Conservation (phyloP, 2,329 filamentous ascomycete species). For the Hypoxylon sp. region DNA sequence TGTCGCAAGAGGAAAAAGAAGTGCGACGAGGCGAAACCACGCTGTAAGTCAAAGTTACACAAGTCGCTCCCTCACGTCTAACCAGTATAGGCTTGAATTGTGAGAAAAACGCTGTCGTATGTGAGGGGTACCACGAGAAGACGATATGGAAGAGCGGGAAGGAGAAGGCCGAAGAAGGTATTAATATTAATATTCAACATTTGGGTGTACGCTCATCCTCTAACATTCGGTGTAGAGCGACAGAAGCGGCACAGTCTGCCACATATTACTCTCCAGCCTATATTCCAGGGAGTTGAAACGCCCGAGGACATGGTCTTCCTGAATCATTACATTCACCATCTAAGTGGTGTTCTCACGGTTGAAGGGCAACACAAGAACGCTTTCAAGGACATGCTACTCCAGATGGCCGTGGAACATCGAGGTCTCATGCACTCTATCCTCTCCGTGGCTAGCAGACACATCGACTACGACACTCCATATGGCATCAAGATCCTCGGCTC, state of each 20-base stretch:
- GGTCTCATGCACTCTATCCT: constrained; percentile 93
- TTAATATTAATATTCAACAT: constrained; percentile 49
- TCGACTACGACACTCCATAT: constrained; percentile 70
- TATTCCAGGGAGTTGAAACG: constrained; percentile 86
- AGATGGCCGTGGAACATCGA: constrained; percentile 82
- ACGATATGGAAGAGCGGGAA: constrained; percentile 89
- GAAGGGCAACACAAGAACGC: constrained; percentile 85
- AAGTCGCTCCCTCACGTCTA: constrained; percentile 43
- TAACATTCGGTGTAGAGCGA: constrained; percentile 58
- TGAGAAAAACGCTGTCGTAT: constrained; percentile 92
- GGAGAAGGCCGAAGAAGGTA: constrained; percentile 78
- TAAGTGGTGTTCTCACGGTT: constrained; percentile 85
- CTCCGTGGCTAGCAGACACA: constrained; percentile 83
- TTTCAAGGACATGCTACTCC: constrained; percentile 85
- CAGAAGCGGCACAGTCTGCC: constrained; percentile 63
- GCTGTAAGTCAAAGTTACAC: constrained; percentile 63
- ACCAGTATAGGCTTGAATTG: constrained; percentile 78
- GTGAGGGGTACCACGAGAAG: constrained; percentile 89
- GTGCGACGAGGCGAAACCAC: constrained; percentile 76
- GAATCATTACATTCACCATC: constrained; percentile 82
- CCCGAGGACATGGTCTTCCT: constrained; percentile 83
- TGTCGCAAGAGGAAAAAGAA: constrained; percentile 79
- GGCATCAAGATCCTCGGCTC: constrained; percentile 65
- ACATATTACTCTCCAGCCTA: constrained; percentile 69
- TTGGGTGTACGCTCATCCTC: constrained; percentile 32